phyloP scores from a whole-genome alignment of 2,329 filamentous ascomycete species.

The Alternaria sp. region DNA sequence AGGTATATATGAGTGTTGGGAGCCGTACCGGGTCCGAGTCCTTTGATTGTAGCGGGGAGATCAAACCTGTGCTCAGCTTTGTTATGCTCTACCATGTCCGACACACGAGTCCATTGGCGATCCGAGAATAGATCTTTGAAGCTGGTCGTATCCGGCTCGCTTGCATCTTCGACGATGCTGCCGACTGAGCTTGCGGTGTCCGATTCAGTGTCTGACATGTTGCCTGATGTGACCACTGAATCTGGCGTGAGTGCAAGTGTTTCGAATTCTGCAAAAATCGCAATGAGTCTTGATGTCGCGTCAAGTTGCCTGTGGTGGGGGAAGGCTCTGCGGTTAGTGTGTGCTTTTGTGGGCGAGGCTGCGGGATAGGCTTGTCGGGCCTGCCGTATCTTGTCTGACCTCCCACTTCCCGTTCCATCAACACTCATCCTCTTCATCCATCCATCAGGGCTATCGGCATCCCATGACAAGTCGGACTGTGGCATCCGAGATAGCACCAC shows the following conservation, averaged over 20 bases:
- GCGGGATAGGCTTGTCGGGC: conserved; percentile 35
- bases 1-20: not conserved
- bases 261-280: conserved; percentile 1
- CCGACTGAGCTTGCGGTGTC: conserved; percentile 46
- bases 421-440: not conserved
- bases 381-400: conserved; percentile 21
- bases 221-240: not conserved
- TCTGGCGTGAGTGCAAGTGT: conserved; percentile 4
- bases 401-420: not conserved
- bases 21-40: conserved; percentile 41
- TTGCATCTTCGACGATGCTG: conserved; percentile 47
- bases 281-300: not conserved
- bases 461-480: not conserved
- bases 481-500: not conserved
- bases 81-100: conserved; percentile 43
- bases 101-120: conserved; percentile 40
- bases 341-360: conserved; percentile 42
- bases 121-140: conserved; percentile 51
- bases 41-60: conserved; percentile 38
- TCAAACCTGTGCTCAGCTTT: conserved; percentile 41
- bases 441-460: accelerated
- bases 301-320: conserved; percentile 23
- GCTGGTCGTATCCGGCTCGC: conserved; percentile 47
- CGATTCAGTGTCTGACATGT: conserved; percentile 45
- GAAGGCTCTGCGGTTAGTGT: conserved; percentile 38